These are phyloP conservation scores for Hypoxylon fuscum DNA, from an alignment of 495 filamentous ascomycete species.

Conservation along the genomic window DNA sequence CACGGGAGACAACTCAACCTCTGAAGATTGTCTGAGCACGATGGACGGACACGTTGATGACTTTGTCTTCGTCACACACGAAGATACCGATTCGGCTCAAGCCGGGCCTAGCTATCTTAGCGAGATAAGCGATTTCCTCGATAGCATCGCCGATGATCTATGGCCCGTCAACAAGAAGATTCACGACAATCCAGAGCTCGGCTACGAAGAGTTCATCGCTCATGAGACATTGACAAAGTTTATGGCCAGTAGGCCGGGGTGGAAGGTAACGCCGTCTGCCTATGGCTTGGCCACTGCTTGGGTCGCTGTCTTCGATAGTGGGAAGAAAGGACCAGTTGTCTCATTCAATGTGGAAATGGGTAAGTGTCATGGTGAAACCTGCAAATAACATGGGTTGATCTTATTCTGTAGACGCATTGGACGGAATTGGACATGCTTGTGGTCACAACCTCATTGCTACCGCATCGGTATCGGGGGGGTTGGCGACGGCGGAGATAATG, in stretches of 20 bases:
- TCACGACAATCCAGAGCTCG: conserved; percentile 68
- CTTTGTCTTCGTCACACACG: conserved; percentile 40
- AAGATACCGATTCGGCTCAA: conserved; percentile 28
- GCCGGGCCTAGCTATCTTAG: conserved; percentile 30
- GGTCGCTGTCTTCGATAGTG: conserved; percentile 61
- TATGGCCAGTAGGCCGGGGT: conserved; percentile 59
- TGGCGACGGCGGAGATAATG: conserved; percentile 65
- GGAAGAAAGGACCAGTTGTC: conserved; percentile 58
- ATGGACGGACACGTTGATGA: conserved; percentile 36
- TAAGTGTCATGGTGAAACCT: conserved; percentile 27
- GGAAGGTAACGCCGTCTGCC: conserved; percentile 63
- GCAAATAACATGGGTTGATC: conserved; percentile 12
- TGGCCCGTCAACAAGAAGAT: conserved; percentile 61
- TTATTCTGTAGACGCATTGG: conserved; percentile 58
- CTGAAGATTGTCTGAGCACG: background rate
- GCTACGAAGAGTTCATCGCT: conserved; percentile 64
- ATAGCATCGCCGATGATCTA: conserved; percentile 46
- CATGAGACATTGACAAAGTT: conserved; percentile 67
- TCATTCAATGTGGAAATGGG: conserved; percentile 69
- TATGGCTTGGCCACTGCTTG: conserved; percentile 67
- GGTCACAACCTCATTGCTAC: conserved; percentile 77
- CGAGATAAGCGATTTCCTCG: conserved; percentile 51
- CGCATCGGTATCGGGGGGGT: conserved; percentile 65
- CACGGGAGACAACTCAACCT: background rate
- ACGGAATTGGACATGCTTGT: conserved; percentile 71